A percentile compares a stretch with the other conserved stretches of the same genome.
Conservation (phyloP, 345 rosid genomes). For the Corchorus olitorius region DNA sequence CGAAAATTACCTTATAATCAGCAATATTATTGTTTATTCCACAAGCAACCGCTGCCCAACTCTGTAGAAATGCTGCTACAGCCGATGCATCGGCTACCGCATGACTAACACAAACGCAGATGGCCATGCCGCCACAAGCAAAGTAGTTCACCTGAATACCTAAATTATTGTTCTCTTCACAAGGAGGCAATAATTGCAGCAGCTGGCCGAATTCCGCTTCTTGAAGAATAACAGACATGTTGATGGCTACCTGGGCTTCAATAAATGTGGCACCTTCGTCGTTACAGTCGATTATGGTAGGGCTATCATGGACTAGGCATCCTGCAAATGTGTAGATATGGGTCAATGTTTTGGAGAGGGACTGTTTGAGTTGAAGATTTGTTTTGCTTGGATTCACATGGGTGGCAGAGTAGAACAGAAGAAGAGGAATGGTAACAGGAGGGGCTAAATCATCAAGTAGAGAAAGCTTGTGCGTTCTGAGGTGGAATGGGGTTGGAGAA, state of each 20-base stretch:
- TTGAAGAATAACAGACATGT: slow-evolving; percentile 21
- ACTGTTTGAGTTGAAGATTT: slow-evolving; percentile 21
- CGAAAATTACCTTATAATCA: slow-evolving; percentile 7
- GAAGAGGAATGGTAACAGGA: slow-evolving; percentile 21
- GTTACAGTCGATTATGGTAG: slow-evolving; percentile 31
- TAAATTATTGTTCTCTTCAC: neutral
- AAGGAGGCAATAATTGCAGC: slow-evolving; percentile 26
- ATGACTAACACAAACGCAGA: slow-evolving; percentile 27
- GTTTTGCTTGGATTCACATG: neutral
- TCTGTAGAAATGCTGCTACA: slow-evolving; percentile 17
- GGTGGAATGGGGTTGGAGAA: slow-evolving; percentile 33
- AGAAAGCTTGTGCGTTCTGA: slow-evolving; percentile 30
- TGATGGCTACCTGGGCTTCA: slow-evolving; percentile 14
- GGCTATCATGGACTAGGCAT: slow-evolving; percentile 17
- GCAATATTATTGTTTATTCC: neutral
- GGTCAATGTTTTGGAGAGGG: slow-evolving; percentile 22
- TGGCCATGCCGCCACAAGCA: slow-evolving; percentile 35
- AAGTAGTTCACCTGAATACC: slow-evolving; percentile 33
- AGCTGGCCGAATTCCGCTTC: slow-evolving; percentile 10
- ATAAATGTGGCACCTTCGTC: slow-evolving; percentile 27
- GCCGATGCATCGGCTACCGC: slow-evolving; percentile 36
- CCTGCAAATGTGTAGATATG: slow-evolving; percentile 34
- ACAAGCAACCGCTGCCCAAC: slow-evolving; percentile 29
- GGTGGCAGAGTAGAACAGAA: slow-evolving; percentile 22
- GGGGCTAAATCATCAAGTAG: slow-evolving; percentile 31